Evolutionary conservation across 2,329 filamentous ascomycete genomes (phyloP), one percentile per base, ranked within the genome.

Genomic region (Ophiobolus disseminans): DNA sequence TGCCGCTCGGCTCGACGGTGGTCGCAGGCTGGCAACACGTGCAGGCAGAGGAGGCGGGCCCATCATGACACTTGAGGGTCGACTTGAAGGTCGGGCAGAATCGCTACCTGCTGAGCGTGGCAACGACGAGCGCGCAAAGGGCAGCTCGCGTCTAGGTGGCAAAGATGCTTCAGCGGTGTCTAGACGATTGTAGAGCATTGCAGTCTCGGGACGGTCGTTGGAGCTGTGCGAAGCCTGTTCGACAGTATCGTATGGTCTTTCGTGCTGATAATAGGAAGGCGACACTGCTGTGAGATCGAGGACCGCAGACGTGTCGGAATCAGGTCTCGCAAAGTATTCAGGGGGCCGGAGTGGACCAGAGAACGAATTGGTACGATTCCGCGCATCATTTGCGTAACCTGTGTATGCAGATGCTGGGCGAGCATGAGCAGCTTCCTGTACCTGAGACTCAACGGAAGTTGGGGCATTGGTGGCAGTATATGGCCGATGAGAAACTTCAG

Each of bases 141-240:
- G 74, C 14, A 76, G 64, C 50, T 76, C 73, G 38, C 73, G 66
- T 40, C 68, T 59, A 6, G 73, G 72, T 19, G 73, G 73, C 23
- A 75, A 58, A 14, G 50, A 38, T n/a, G 55, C 39, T 13, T 54
- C 53, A 9, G 53, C 41, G 21, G 61, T 53, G 14, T 53, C 47
- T 11, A 51, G 59, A 3, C 59, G 53, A n/a, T 44, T 41, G 32
- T 56, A 57, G 6, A 62, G 44, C 16, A 54, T 47, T 23, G 62
- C 51, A 23, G 60, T 62, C 7, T 54, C 55, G 28, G 62, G 57
- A 13, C 60, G 62, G 19, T 50, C 36, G 3, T 38, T 22, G n/a
- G 44, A 45, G 16, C 14, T 4, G 20, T 21, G n/a, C 36, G 42
- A 30, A n/a, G 40, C 2, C 5, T 54, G 48, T 40, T 60, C 48